Percentiles rank a stretch among this genome's conserved stretches.
These are phyloP conservation scores for Craterostigma plantagineum DNA, from an alignment of 257 asterid species.

Conservation along the genomic window DNA sequence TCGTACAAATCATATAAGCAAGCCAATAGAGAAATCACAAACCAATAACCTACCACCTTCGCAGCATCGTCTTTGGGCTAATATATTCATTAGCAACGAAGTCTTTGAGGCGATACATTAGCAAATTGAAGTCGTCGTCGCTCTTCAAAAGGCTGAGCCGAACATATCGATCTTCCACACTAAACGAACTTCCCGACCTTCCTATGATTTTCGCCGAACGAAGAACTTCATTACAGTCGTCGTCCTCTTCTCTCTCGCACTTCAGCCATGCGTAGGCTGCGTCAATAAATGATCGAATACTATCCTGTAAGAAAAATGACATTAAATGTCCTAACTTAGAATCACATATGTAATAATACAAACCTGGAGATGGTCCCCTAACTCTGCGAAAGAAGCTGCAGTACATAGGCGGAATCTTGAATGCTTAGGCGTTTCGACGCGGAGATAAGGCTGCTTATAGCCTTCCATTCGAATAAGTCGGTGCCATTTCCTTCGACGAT, in stretches of 20 bases:
- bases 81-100: slow-evolving; percentile 7
- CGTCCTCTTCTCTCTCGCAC: slow-evolving; percentile 23
- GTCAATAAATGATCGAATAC: neutral
- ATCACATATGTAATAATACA: no score
- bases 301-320: no score
- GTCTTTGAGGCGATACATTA: slow-evolving; percentile 7
- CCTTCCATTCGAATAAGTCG: slow-evolving; percentile 33
- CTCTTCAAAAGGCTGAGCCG: slow-evolving; percentile 19
- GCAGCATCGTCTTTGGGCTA: no score
- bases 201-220: slow-evolving; percentile 15
- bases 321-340: neutral
- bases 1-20: no score
- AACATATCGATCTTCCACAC: slow-evolving; percentile 10
- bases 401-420: slow-evolving; percentile 33
- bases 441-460: slow-evolving; percentile 18
- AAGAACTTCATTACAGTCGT: slow-evolving; percentile 11
- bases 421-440: slow-evolving; percentile 26
- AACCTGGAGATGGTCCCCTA: slow-evolving; percentile 77
- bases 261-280: slow-evolving; percentile 29
- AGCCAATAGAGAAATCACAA: no score
- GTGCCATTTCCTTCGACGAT: slow-evolving; percentile 19
- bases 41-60: no score
- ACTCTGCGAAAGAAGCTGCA: slow-evolving; percentile 34
- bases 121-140: slow-evolving; percentile 14
- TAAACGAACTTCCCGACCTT: slow-evolving; percentile 9